Evolutionary conservation across 306 rosid genomes (phyloP).

Genomic region (Benincasa hispida): DNA sequence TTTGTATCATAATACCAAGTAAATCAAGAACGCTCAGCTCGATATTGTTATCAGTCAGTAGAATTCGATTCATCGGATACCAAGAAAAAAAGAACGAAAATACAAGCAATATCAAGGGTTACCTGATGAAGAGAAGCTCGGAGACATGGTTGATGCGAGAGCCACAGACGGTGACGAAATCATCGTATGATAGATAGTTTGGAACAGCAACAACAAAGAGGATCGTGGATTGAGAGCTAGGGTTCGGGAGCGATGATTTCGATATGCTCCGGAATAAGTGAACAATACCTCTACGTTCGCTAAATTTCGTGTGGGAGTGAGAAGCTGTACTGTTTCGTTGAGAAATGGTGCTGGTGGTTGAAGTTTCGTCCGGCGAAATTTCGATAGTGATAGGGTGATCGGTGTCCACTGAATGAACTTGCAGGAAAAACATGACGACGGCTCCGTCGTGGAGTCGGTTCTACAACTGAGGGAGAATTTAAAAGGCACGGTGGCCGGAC

Average conservation of each 20-base stretch:
- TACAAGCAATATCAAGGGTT: neutral
- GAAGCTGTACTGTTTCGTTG: constrained; percentile 9
- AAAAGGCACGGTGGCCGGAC: neutral
- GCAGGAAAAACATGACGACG: constrained; percentile 55
- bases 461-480: neutral
- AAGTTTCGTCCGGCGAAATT: constrained; percentile 16
- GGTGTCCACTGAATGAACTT: constrained; percentile 75
- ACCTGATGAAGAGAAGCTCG: constrained; percentile 78
- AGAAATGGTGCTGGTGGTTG: constrained; percentile 12
- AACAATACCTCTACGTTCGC: constrained; percentile 59
- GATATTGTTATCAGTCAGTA: neutral
- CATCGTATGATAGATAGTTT: constrained; percentile 67
- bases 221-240: constrained; percentile 43
- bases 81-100: neutral
- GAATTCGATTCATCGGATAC: neutral
- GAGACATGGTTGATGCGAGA: constrained; percentile 43
- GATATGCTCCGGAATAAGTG: constrained; percentile 61
- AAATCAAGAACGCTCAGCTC: neutral
- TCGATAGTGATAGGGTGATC: constrained; percentile 34
- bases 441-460: neutral
- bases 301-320: constrained; percentile 23
- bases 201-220: constrained; percentile 76
- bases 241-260: constrained; percentile 41
- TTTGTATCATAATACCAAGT: neutral
- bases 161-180: constrained; percentile 55